Conservation (phyloP, 164 flowering plant genomes). For the Dillenia turbinata region DNA sequence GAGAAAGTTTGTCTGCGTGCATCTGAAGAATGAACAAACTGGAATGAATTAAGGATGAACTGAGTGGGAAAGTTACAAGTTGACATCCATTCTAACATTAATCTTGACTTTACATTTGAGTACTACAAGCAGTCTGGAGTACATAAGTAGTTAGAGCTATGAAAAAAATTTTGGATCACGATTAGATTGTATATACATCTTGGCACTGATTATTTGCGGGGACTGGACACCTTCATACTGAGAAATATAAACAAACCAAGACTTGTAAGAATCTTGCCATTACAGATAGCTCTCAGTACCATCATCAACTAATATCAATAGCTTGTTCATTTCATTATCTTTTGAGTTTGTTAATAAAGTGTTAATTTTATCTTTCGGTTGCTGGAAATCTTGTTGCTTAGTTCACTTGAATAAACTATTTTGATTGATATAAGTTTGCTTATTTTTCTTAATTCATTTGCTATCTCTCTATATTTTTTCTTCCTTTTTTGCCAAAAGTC, state of each 20-base stretch:
- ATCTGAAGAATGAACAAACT: slow-evolving; percentile 22
- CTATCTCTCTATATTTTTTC: background rate
- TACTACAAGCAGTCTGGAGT: slow-evolving; percentile 11
- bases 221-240: slow-evolving; percentile 14
- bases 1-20: slow-evolving; percentile 51
- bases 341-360: slow-evolving; percentile 8
- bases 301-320: slow-evolving; percentile 9
- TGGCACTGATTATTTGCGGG: background rate
- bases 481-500: too few species aligned
- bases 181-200: slow-evolving; percentile 4
- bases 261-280: slow-evolving; percentile 5
- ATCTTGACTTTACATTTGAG: slow-evolving; percentile 9
- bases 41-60: background rate
- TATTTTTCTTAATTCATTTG: background rate
- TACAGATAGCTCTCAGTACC: slow-evolving; percentile 8
- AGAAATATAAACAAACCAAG: slow-evolving; percentile 17
- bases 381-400: background rate
- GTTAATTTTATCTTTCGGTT: slow-evolving; percentile 7
- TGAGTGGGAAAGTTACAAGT: background rate
- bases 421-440: background rate
- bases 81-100: slow-evolving; percentile 5
- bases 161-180: slow-evolving; percentile 4
- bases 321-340: slow-evolving; percentile 6
- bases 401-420: slow-evolving; percentile 9
- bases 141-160: slow-evolving; percentile 16